These are phyloP conservation scores for Candida tetrigidarum DNA, from an alignment of 1,139 yeast genomes.

Conservation along the genomic window DNA sequence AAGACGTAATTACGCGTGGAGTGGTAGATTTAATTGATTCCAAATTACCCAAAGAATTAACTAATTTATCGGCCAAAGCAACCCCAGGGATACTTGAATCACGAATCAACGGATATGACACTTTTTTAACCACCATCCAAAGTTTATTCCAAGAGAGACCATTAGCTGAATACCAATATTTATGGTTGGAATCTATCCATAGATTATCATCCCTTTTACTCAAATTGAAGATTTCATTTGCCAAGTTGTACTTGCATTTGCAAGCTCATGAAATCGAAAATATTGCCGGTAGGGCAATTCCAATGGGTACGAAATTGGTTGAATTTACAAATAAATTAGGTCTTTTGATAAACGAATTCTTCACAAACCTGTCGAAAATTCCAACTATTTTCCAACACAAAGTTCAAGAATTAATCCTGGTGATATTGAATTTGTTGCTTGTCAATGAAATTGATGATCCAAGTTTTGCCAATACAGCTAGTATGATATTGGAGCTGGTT, in stretches of 20 bases:
- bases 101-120: slow-evolving; percentile 11
- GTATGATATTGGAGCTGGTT: slow-evolving; percentile 8
- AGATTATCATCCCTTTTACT: slow-evolving; percentile 7
- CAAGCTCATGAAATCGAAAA: slow-evolving; percentile 12
- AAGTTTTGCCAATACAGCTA: slow-evolving; percentile 13
- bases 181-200: slow-evolving; percentile 16
- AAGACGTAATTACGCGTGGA: slow-evolving; percentile 8
- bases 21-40: slow-evolving; percentile 10
- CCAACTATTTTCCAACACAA: slow-evolving; percentile 3
- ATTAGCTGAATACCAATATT: slow-evolving; percentile 11
- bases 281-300: not conserved
- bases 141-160: slow-evolving; percentile 7
- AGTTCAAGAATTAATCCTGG: slow-evolving; percentile 6
- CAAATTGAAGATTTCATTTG: slow-evolving; percentile 9
- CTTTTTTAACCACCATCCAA: slow-evolving; percentile 9
- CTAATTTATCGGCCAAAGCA: not conserved
- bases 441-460: slow-evolving; percentile 21
- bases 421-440: slow-evolving; percentile 20
- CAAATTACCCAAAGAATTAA: slow-evolving; percentile 6
- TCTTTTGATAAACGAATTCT: slow-evolving; percentile 2
- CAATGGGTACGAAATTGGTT: slow-evolving; percentile 6
- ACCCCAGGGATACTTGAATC: slow-evolving; percentile 4
- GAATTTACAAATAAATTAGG: slow-evolving; percentile 6
- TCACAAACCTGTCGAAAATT: slow-evolving; percentile 3
- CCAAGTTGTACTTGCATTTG: slow-evolving; percentile 9